Evolutionary conservation across 164 flowering plant genomes (phyloP).

Genomic region (Amborella trichopoda): DNA sequence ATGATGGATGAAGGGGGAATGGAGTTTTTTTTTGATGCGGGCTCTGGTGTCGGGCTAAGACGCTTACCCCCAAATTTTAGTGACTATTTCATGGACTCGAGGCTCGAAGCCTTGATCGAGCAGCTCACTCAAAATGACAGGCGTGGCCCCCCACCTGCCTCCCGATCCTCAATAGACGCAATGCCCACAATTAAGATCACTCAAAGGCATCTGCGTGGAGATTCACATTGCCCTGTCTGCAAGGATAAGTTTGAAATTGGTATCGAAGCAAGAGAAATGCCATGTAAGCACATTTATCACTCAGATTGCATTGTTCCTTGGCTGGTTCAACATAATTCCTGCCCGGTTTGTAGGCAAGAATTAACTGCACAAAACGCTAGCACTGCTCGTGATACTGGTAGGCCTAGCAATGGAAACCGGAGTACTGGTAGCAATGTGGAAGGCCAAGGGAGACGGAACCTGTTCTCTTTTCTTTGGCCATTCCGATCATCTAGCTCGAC

Average conservation of each 20-base stretch:
- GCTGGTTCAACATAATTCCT: slow-evolving; percentile 74
- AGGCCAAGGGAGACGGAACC: slow-evolving; percentile 38
- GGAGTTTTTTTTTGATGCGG: slow-evolving; percentile 48
- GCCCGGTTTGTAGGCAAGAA: slow-evolving; percentile 87
- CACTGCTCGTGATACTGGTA: slow-evolving; percentile 16
- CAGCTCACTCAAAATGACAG: slow-evolving; percentile 40
- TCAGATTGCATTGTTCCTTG: slow-evolving; percentile 83
- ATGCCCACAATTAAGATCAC: slow-evolving; percentile 70
- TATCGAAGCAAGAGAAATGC: slow-evolving; percentile 63
- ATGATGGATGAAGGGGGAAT: slow-evolving; percentile 51
- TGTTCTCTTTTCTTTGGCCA: slow-evolving; percentile 68
- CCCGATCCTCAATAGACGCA: slow-evolving; percentile 59
- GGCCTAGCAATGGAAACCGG: slow-evolving; percentile 9
- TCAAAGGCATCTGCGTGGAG: slow-evolving; percentile 58
- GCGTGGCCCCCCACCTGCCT: slow-evolving; percentile 71
- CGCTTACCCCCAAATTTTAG: slow-evolving; percentile 38
- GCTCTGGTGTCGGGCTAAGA: slow-evolving; percentile 48
- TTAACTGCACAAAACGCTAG: slow-evolving; percentile 30
- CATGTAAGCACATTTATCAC: slow-evolving; percentile 73
- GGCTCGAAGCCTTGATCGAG: slow-evolving; percentile 71
- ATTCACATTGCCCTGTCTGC: slow-evolving; percentile 76
- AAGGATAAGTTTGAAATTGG: slow-evolving; percentile 70
- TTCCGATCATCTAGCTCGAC: slow-evolving; percentile 47
- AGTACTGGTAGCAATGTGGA: slow-evolving; percentile 4
- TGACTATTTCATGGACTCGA: slow-evolving; percentile 75